Evolutionary conservation across 164 flowering plant species (phyloP).

Genomic region (Liriodendron chinense): DNA sequence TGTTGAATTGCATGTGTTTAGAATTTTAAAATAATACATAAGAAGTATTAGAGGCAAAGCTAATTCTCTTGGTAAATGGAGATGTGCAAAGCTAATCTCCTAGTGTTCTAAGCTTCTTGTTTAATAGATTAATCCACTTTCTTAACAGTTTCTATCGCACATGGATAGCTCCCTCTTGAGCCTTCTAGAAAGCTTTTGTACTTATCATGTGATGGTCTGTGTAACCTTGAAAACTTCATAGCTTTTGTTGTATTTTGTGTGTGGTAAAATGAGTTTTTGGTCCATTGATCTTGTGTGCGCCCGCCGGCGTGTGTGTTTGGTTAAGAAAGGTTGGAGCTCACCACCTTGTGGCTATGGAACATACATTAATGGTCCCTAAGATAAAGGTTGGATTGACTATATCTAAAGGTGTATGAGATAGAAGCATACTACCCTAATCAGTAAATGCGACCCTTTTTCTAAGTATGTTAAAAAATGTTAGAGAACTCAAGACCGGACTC

Average conservation of each 20-base stretch:
- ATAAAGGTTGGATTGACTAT: no score
- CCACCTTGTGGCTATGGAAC: no score
- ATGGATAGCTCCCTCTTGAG: background rate
- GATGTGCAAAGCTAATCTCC: background rate
- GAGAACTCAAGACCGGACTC: no score
- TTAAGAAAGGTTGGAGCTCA: no score
- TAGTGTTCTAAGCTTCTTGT: background rate
- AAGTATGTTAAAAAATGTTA: no score
- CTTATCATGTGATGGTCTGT: background rate
- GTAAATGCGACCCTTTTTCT: no score
- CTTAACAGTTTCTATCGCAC: background rate
- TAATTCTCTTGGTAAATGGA: background rate
- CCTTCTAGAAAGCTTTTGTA: background rate
- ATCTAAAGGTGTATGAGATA: no score
- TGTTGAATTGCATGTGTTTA: slow-evolving; percentile 7
- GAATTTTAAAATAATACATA: background rate
- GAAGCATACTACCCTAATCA: no score
- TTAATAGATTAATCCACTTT: background rate
- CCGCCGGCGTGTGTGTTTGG: no score
- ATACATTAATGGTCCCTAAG: no score
- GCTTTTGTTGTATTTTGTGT: background rate
- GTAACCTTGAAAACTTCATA: background rate
- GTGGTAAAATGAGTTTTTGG: no score
- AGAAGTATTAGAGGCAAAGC: background rate
- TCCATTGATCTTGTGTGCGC: no score